Conservation (phyloP, 305 asterid species). For the Fraxinus sp. region DNA sequence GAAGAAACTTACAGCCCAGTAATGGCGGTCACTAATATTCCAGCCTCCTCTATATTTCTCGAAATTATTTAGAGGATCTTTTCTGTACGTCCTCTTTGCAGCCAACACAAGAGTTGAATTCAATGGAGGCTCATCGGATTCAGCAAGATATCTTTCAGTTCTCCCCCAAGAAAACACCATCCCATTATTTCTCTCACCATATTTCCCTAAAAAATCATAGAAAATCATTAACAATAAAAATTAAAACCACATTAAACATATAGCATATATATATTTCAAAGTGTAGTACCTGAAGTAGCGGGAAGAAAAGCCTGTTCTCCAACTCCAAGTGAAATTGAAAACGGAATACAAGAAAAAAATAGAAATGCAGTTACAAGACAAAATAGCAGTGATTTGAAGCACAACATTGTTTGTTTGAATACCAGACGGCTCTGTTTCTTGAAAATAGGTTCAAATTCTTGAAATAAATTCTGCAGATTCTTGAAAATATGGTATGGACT, state of each 20-base stretch:
- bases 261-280: not conserved
- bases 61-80: conserved; percentile 71
- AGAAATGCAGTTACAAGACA: conserved; percentile 28
- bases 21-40: conserved; percentile 81
- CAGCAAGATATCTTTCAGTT: conserved; percentile 51
- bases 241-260: not conserved
- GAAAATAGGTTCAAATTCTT: not conserved
- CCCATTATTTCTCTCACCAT: conserved; percentile 17
- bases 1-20: conserved; percentile 80
- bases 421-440: not conserved
- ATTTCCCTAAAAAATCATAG: conserved; percentile 14
- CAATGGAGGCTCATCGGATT: conserved; percentile 36
- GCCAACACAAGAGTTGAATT: conserved; percentile 64
- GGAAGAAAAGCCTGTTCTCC: conserved; percentile 30
- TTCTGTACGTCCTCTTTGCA: conserved; percentile 62
- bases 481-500: not conserved
- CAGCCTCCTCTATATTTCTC: conserved; percentile 70
- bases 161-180: conserved; percentile 31
- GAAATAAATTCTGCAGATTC: not conserved
- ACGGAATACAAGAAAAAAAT: conserved; percentile 23
- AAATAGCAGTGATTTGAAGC: conserved; percentile 26
- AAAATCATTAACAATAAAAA: not conserved
- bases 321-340: conserved; percentile 24
- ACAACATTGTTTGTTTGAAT: conserved; percentile 35
- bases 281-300: conserved; percentile 31